phyloP scores from a whole-genome alignment of 805 yeast species.

The Wickerhamomyces pijperi region DNA sequence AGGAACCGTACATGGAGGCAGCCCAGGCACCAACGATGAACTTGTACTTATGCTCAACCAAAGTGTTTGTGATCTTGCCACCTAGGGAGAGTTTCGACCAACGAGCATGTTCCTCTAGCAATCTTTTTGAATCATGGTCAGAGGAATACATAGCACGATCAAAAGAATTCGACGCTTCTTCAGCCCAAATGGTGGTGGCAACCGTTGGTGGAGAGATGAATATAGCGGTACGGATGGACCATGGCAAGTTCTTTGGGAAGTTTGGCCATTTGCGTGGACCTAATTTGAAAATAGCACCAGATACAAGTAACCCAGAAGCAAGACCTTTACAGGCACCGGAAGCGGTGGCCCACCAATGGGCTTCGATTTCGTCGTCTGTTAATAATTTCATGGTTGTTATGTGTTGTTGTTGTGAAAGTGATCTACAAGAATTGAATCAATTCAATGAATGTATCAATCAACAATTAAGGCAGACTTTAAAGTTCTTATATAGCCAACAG shows the following conservation, averaged over 20 bases:
- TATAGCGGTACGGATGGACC: conserved; percentile 51
- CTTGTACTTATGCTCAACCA: conserved; percentile 49
- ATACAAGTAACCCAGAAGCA: conserved; percentile 41
- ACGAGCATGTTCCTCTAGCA: conserved; percentile 33
- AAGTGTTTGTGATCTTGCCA: conserved; percentile 38
- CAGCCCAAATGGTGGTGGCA: conserved; percentile 54
- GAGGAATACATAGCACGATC: conserved; percentile 52
- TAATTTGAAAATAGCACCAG: conserved; percentile 41
- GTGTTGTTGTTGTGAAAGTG: too few species aligned
- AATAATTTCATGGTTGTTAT: conserved; percentile 48
- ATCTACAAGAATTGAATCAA: too few species aligned
- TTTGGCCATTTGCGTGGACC: conserved; percentile 38
- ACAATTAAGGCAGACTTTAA: too few species aligned
- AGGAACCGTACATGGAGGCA: conserved; percentile 68
- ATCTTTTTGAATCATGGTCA: conserved; percentile 24
- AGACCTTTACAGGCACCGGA: conserved; percentile 55
- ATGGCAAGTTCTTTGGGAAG: conserved; percentile 32
- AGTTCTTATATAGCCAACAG: too few species aligned
- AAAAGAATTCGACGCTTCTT: conserved; percentile 56
- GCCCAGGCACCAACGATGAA: conserved; percentile 72
- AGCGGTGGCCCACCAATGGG: conserved; percentile 47
- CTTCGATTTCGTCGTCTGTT: conserved; percentile 53
- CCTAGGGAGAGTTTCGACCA: conserved; percentile 38
- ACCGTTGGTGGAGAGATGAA: conserved; percentile 60
- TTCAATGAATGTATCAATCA: too few species aligned